Evolutionary conservation across 164 flowering plant genomes (phyloP).

Genomic region (Vitis rupestris): DNA sequence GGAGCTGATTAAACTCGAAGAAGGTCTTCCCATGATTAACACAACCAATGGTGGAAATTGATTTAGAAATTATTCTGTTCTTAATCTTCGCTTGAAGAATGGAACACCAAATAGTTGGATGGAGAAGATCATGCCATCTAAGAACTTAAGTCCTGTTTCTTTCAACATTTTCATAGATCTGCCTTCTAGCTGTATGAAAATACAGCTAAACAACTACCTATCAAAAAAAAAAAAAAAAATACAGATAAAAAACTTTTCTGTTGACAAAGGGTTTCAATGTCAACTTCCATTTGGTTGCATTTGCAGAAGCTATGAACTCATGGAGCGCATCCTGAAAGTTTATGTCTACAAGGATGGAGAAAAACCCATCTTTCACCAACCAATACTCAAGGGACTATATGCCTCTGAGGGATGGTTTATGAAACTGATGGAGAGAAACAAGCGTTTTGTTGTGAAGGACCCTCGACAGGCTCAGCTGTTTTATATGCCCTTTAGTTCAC

Average conservation of each 20-base stretch:
- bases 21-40: background rate
- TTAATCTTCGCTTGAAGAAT: background rate
- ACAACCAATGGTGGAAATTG: background rate
- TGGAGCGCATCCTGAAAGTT: conserved; percentile 52
- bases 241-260: too few relatives aligned
- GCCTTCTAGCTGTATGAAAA: too few relatives aligned
- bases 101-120: background rate
- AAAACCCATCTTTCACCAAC: conserved; percentile 55
- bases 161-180: too few relatives aligned
- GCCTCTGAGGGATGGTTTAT: conserved; percentile 74
- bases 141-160: background rate
- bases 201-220: too few relatives aligned
- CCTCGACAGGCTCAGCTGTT: conserved; percentile 54
- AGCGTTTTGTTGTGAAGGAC: conserved; percentile 40
- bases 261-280: background rate
- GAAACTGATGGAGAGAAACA: conserved; percentile 55
- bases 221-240: too few relatives aligned
- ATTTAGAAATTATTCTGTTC: background rate
- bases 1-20: too few relatives aligned
- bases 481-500: conserved; percentile 60
- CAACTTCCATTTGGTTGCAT: conserved; percentile 4
- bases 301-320: conserved; percentile 51
- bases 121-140: background rate
- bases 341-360: conserved; percentile 52
- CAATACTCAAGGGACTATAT: conserved; percentile 55